Conservation (phyloP, 2,329 filamentous ascomycete species). For the Xylaria polymorpha region DNA sequence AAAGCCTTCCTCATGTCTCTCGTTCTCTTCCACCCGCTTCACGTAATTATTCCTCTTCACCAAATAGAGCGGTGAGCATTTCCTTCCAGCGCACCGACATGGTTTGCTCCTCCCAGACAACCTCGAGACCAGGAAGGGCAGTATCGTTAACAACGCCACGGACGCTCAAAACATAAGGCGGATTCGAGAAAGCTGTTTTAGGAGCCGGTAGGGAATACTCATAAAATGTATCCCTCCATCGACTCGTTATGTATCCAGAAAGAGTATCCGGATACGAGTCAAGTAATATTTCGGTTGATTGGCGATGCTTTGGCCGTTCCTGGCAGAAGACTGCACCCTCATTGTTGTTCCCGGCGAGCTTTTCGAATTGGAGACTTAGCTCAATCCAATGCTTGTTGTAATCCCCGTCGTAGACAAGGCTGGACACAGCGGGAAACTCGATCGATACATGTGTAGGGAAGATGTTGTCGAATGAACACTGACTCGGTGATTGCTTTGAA, state of each 20-base stretch:
- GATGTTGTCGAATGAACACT: slow-evolving; percentile 3
- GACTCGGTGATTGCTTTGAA: slow-evolving; percentile 16
- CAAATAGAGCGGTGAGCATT: slow-evolving; percentile 5
- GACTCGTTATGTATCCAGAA: not conserved
- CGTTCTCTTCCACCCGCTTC: not conserved
- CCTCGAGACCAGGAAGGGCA: slow-evolving; percentile 12
- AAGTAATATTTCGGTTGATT: not conserved
- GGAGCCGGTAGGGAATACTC: not conserved
- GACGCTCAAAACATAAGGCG: slow-evolving; percentile 1
- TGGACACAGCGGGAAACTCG: not conserved
- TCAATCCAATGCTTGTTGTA: not conserved
- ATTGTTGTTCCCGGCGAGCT: not conserved
- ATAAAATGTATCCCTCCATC: not conserved
- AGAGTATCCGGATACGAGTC: not conserved
- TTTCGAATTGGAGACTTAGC: not conserved
- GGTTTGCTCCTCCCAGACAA: not conserved
- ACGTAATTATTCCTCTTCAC: slow-evolving; percentile 10
- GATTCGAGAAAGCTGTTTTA: not conserved
- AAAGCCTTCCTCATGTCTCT: not conserved
- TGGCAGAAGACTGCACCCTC: slow-evolving; percentile 7
- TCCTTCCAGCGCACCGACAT: slow-evolving; percentile 5
- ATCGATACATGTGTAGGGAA: not conserved
- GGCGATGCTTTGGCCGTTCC: not conserved
- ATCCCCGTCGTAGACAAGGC: not conserved
- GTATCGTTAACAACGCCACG: not conserved